Percentiles rank a stretch among this genome's conserved stretches.
phyloP scores from a whole-genome alignment of 805 yeast genomes.

The Isabelozyma gotoi region DNA sequence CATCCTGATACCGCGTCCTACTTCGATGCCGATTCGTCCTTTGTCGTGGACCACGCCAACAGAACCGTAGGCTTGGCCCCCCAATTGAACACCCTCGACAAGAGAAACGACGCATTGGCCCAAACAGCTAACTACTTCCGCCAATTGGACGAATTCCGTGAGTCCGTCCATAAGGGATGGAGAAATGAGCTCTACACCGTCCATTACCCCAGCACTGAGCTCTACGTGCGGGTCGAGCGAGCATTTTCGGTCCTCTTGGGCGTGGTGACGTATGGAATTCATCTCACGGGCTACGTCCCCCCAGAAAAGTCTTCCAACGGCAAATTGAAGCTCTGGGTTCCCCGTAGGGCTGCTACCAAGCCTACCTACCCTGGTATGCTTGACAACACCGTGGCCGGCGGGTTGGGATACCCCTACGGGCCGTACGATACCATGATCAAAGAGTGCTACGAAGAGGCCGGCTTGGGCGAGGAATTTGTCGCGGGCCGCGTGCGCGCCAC shows the following conservation, averaged over 20 bases:
- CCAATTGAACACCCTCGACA: slow-evolving; percentile 35
- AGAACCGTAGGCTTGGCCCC: slow-evolving; percentile 27
- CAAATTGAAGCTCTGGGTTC: slow-evolving; percentile 71
- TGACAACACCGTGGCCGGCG: slow-evolving; percentile 96
- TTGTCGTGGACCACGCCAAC: slow-evolving; percentile 19
- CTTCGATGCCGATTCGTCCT: slow-evolving; percentile 13
- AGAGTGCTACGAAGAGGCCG: slow-evolving; percentile 92
- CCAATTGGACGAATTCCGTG: slow-evolving; percentile 21
- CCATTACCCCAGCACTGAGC: slow-evolving; percentile 51
- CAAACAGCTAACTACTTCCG: slow-evolving; percentile 44
- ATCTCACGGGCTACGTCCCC: slow-evolving; percentile 75
- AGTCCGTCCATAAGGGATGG: slow-evolving; percentile 62
- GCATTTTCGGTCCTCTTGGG: slow-evolving; percentile 82
- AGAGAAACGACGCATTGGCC: slow-evolving; percentile 41
- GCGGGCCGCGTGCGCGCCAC: slow-evolving; percentile 41
- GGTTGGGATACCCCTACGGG: slow-evolving; percentile 80
- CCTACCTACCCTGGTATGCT: slow-evolving; percentile 88
- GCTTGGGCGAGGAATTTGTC: slow-evolving; percentile 57
- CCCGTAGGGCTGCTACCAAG: slow-evolving; percentile 73
- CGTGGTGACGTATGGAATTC: slow-evolving; percentile 86
- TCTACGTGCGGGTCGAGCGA: slow-evolving; percentile 75
- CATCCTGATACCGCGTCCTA: slow-evolving; percentile 19
- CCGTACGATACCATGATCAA: slow-evolving; percentile 75
- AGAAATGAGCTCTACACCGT: slow-evolving; percentile 79
- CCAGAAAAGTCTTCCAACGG: slow-evolving; percentile 38